phyloP scores from a whole-genome alignment of 176 grass and related monocot species.

The Areca catechu region DNA sequence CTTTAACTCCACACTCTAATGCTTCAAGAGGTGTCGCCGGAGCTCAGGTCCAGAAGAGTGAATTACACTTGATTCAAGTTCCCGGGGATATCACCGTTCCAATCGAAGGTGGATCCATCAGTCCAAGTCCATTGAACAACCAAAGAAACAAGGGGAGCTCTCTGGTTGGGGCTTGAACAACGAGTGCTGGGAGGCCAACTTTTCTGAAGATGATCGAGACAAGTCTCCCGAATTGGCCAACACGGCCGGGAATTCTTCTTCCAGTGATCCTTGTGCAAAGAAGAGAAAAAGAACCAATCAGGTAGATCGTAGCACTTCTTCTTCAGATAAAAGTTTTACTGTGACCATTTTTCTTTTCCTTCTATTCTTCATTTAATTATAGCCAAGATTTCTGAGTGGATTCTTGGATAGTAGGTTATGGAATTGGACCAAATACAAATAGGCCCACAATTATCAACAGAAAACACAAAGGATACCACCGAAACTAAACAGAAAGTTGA shows the following conservation, averaged over 20 bases:
- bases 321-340: not conserved
- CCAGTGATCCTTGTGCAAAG: constrained; percentile 8
- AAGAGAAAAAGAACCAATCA: constrained; percentile 17
- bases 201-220: not conserved
- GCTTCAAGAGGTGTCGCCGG: not conserved
- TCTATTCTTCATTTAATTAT: not conserved
- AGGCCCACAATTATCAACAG: not conserved
- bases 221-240: not conserved
- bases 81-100: not conserved
- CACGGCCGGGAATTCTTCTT: constrained; percentile 10
- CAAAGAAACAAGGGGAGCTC: not conserved
- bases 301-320: not conserved
- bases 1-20: not conserved
- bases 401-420: not conserved
- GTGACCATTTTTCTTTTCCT: not conserved
- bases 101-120: not conserved
- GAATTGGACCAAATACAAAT: not conserved
- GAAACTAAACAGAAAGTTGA: constrained; percentile 12
- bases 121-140: not conserved
- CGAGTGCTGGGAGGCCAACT: not conserved
- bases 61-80: not conserved
- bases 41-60: constrained; percentile 4
- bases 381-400: too few relatives aligned
- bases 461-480: constrained; percentile 4
- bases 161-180: not conserved